phyloP scores from a whole-genome alignment of 73 alveolate genomes.

The Tetrahymena malaccensis region DNA sequence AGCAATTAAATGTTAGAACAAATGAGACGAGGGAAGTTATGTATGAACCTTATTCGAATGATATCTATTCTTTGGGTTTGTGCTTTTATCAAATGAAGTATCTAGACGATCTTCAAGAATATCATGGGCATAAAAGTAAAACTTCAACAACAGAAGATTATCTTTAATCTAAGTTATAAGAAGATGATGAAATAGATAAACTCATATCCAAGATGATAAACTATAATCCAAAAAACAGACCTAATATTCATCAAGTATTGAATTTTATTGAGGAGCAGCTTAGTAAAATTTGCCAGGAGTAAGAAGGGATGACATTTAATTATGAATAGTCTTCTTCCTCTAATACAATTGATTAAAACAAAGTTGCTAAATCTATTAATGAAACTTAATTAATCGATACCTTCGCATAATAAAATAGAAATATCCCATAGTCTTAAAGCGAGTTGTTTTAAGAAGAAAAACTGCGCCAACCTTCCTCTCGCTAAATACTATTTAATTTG shows the following conservation, averaged over 20 bases:
- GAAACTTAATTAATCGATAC: background rate
- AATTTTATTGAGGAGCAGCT: background rate
- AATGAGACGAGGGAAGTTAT: background rate
- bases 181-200: background rate
- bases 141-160: background rate
- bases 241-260: background rate
- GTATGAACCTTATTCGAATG: background rate
- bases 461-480: background rate
- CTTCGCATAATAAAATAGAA: background rate
- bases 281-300: background rate
- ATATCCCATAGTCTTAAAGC: background rate
- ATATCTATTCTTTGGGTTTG: background rate
- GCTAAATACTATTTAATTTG: too few relatives aligned
- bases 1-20: background rate
- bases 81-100: background rate
- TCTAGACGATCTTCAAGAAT: background rate
- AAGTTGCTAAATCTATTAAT: background rate
- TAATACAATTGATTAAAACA: background rate
- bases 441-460: background rate
- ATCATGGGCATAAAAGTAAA: background rate
- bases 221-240: background rate
- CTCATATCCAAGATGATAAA: background rate
- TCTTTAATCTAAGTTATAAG: background rate
- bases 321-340: background rate
- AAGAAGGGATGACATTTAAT: background rate